Evolutionary conservation across 2,329 filamentous ascomycete genomes (phyloP).

Genomic region (Immersiporthe knoxdaviesiana): DNA sequence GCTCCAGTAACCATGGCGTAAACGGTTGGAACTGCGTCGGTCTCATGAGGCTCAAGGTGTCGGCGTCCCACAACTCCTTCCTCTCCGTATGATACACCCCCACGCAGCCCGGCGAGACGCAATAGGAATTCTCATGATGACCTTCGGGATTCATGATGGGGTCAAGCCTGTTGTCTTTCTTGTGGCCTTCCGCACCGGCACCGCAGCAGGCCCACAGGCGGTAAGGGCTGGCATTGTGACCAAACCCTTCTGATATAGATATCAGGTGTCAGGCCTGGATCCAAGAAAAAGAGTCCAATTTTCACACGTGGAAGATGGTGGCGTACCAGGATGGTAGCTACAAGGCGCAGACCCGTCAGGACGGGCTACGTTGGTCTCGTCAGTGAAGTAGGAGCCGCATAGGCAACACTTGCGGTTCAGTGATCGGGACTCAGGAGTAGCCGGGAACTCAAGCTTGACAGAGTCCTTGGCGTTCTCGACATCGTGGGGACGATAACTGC

Average conservation of each 20-base stretch:
- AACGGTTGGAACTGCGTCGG: too few species aligned
- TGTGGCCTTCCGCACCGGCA: too few species aligned
- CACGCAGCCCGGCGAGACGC: neutral
- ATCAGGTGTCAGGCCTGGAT: too few species aligned
- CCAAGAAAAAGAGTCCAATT: neutral
- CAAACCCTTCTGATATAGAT: too few species aligned
- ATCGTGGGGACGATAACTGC: neutral
- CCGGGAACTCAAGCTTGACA: neutral
- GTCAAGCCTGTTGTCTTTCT: too few species aligned
- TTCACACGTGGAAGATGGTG: neutral
- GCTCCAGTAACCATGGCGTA: too few species aligned
- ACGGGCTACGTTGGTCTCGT: neutral
- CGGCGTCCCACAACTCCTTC: neutral
- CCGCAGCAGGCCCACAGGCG: conserved; percentile 10
- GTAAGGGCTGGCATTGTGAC: too few species aligned
- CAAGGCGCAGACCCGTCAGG: neutral
- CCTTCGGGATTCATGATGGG: too few species aligned
- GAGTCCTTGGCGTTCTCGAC: neutral
- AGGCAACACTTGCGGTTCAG: neutral
- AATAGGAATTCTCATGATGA: too few species aligned
- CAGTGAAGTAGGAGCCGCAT: neutral
- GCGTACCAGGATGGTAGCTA: conserved; percentile 6
- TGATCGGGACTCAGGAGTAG: neutral
- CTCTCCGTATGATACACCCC: neutral
- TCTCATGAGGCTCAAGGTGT: neutral